Percentiles rank a stretch among this genome's conserved stretches.
phyloP scores from a whole-genome alignment of 805 yeast genomes.

The Ogataea glucozyma region DNA sequence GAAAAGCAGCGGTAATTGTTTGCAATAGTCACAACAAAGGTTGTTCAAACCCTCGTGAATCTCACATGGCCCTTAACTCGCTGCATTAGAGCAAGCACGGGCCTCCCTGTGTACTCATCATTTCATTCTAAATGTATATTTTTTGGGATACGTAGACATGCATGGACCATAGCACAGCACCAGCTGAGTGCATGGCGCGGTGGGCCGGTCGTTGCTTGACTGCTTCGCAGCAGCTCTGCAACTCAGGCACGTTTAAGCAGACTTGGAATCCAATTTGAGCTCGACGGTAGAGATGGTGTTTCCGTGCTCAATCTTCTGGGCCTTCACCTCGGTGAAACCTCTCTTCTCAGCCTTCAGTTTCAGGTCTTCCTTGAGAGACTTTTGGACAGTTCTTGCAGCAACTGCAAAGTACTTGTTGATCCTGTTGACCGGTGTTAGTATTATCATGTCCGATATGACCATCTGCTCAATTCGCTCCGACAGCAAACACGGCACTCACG shows the following conservation, averaged over 20 bases:
- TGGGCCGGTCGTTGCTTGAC: background rate
- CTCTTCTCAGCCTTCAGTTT: constrained; percentile 73
- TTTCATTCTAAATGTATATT: constrained; percentile 12
- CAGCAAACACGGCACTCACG: constrained; percentile 40
- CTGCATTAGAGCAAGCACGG: too few species aligned
- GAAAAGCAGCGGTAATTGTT: too few species aligned
- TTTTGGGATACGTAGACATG: constrained; percentile 5
- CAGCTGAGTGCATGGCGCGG: background rate
- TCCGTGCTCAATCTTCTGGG: constrained; percentile 73
- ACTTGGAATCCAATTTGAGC: constrained; percentile 21
- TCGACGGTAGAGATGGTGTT: constrained; percentile 34
- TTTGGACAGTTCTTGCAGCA: constrained; percentile 87
- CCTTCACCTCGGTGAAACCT: constrained; percentile 72
- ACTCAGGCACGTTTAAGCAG: constrained; percentile 21
- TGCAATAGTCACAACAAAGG: too few species aligned
- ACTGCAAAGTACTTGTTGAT: constrained; percentile 88
- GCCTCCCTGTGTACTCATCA: background rate
- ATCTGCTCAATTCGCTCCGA: background rate
- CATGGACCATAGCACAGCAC: constrained; percentile 2
- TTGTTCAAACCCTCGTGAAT: too few species aligned
- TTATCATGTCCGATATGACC: constrained; percentile 5
- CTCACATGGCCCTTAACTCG: too few species aligned
- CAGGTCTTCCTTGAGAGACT: constrained; percentile 82
- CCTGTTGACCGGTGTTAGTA: constrained; percentile 33
- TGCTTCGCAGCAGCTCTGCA: too few species aligned